phyloP scores from a whole-genome alignment of 768 basidiomycete genomes.

The Boletales sp. region DNA sequence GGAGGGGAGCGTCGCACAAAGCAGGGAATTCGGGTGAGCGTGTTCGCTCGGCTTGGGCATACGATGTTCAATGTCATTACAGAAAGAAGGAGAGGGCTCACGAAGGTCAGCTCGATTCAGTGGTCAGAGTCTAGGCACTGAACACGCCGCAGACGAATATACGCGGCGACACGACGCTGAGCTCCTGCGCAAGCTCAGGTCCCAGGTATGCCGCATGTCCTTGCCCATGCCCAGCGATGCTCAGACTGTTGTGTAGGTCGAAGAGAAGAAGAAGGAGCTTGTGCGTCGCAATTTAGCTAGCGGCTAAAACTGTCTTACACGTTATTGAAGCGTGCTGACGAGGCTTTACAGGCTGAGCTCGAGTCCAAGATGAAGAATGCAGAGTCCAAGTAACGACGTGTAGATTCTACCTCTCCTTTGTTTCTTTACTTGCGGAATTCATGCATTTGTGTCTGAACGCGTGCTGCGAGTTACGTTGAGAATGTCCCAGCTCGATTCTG shows the following conservation, averaged over 20 bases:
- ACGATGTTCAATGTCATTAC: conserved; percentile 2
- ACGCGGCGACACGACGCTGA: conserved; percentile 54
- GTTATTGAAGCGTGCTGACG: conserved; percentile 12
- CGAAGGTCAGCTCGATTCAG: conserved; percentile 41
- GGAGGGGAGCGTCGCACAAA: conserved; percentile 61
- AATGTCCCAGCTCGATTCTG: conserved; percentile 11
- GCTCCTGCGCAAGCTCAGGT: conserved; percentile 56
- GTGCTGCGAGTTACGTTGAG: background rate
- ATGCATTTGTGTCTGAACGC: background rate
- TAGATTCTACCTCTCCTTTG: no score
- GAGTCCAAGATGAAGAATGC: conserved; percentile 25
- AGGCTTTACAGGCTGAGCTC: conserved; percentile 24
- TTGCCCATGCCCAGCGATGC: background rate
- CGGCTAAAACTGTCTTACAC: conserved; percentile 13
- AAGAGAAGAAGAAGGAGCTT: conserved; percentile 29
- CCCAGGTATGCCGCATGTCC: conserved; percentile 38
- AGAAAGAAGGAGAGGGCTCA: conserved; percentile 76
- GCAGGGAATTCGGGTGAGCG: conserved; percentile 58
- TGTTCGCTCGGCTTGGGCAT: background rate
- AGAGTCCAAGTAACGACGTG: conserved; percentile 18
- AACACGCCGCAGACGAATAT: conserved; percentile 52
- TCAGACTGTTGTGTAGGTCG: conserved; percentile 19
- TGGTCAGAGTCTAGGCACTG: background rate
- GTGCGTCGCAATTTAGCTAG: conserved; percentile 21
- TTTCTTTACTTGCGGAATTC: no score